A percentile compares a stretch with the other conserved stretches of the same genome.
phyloP scores from a whole-genome alignment of 306 rosid genomes.

The Glycine latifolia region DNA sequence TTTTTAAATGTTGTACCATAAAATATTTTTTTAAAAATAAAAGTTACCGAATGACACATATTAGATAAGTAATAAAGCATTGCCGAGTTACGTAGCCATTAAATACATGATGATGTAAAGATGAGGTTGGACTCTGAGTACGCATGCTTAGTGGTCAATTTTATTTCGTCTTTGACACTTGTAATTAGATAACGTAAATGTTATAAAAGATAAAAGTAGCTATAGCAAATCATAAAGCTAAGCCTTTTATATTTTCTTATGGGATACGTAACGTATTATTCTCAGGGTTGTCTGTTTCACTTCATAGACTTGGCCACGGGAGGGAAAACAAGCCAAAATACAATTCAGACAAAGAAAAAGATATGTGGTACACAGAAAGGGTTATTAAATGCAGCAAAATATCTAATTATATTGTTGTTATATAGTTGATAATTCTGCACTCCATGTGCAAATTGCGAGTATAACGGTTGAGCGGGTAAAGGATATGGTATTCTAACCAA shows the following conservation, averaged over 20 bases:
- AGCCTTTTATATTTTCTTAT: neutral
- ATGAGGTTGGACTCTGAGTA: neutral
- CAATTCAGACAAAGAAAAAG: neutral
- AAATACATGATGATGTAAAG: conserved; percentile 9
- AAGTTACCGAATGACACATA: neutral
- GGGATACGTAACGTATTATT: conserved; percentile 21
- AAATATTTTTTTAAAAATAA: neutral
- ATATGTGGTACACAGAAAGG: neutral
- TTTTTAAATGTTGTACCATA: neutral
- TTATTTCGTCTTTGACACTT: too few relatives aligned
- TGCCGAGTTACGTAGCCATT: neutral
- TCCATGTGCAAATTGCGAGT: conserved; percentile 31
- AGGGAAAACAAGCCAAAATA: neutral
- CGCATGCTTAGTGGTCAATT: neutral
- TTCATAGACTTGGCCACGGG: neutral
- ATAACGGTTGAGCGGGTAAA: conserved; percentile 9
- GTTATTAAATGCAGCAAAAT: neutral
- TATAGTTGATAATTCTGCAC: neutral
- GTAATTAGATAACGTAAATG: too few relatives aligned
- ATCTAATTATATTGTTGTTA: neutral
- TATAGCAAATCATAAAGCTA: conserved; percentile 3
- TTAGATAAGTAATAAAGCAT: neutral
- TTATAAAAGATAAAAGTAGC: too few relatives aligned
- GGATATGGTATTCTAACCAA: neutral
- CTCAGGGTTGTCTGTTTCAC: conserved; percentile 22